Conservation (phyloP, 768 basidiomycete species). For the Trametes sanguinea region DNA sequence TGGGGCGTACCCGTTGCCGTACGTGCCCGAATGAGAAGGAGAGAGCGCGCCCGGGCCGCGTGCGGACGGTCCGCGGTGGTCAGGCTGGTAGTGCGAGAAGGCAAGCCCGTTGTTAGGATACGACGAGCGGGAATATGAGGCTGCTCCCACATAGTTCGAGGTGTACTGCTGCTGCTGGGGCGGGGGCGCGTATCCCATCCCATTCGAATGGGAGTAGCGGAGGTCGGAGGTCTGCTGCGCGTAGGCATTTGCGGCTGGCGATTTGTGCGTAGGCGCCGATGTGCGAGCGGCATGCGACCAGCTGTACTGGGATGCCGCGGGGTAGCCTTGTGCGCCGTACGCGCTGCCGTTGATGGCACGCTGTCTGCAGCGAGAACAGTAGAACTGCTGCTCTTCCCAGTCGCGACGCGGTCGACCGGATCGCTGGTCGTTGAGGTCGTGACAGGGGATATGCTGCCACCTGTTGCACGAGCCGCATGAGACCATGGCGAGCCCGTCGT, state of each 20-base stretch:
- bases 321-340: constrained; percentile 8
- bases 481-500: constrained; percentile 77
- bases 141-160: constrained; percentile 14
- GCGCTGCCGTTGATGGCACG: constrained; percentile 8
- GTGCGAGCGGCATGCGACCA: constrained; percentile 10
- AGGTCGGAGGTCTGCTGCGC: constrained; percentile 14
- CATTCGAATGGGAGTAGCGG: constrained; percentile 20
- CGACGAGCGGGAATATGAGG: constrained; percentile 23
- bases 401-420: constrained; percentile 70
- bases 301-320: constrained; percentile 16
- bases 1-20: constrained; percentile 15
- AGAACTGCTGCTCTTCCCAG: constrained; percentile 86
- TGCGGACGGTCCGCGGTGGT: constrained; percentile 27
- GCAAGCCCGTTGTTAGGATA: constrained; percentile 24
- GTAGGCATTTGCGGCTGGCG: constrained; percentile 11
- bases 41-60: constrained; percentile 1
- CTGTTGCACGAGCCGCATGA: constrained; percentile 79
- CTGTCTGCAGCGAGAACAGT: constrained; percentile 62
- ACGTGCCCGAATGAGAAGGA: constrained; percentile 5
- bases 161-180: constrained; percentile 21
- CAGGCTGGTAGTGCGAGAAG: constrained; percentile 33
- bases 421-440: constrained; percentile 67
- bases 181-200: neutral
- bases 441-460: constrained; percentile 92
- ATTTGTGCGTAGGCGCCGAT: constrained; percentile 3